Conservation (phyloP, 202 grass and related monocot genomes). For the Panicum hallii region DNA sequence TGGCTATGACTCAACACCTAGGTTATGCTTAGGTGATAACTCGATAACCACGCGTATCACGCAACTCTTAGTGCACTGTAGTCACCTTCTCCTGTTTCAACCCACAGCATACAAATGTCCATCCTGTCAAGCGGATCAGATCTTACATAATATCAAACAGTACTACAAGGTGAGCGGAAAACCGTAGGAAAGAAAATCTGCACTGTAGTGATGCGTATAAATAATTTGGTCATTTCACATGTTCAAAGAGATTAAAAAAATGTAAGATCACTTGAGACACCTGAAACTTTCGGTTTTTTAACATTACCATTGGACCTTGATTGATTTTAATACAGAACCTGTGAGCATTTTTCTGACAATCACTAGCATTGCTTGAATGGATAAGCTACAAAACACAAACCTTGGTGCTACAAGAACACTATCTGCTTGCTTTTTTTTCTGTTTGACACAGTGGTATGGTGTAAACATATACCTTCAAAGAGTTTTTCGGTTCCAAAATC, state of each 20-base stretch:
- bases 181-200: background rate
- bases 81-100: background rate
- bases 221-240: background rate
- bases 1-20: background rate
- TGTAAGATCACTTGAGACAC: background rate
- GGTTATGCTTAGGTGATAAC: background rate
- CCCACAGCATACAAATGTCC: background rate
- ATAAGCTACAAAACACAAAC: background rate
- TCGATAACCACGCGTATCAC: background rate
- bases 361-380: background rate
- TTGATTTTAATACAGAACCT: background rate
- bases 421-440: background rate
- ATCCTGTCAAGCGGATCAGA: background rate
- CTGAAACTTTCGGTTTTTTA: background rate
- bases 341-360: background rate
- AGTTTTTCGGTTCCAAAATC: background rate
- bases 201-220: background rate
- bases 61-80: background rate
- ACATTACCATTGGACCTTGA: background rate
- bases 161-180: background rate
- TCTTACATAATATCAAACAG: background rate
- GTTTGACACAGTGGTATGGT: background rate
- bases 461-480: background rate
- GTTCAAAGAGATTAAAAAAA: slow-evolving; percentile 2
- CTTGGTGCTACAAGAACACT: slow-evolving; percentile 8